Conservation (phyloP, 1,139 yeast species). For the Hyphopichia buzzinii region DNA sequence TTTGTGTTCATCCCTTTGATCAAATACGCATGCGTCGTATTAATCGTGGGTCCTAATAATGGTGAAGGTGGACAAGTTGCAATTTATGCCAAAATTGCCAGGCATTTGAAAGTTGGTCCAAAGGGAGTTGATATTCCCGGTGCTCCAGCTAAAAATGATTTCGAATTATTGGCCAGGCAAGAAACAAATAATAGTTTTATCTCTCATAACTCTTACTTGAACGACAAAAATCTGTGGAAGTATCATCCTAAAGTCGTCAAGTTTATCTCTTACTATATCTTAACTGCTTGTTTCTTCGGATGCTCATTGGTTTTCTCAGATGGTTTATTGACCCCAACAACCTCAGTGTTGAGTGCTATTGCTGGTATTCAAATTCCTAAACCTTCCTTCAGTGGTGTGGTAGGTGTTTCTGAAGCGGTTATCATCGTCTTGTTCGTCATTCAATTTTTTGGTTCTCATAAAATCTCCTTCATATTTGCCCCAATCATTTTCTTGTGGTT, state of each 20-base stretch:
- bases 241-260: conserved; percentile 23
- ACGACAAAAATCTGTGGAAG: conserved; percentile 15
- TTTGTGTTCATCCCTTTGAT: conserved; percentile 52
- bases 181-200: conserved; percentile 34
- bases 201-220: conserved; percentile 8
- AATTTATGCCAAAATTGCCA: conserved; percentile 54
- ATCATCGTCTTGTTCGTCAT: conserved; percentile 41
- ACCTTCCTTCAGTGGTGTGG: conserved; percentile 35
- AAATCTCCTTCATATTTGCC: conserved; percentile 44
- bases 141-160: conserved; percentile 28
- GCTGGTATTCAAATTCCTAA: conserved; percentile 48
- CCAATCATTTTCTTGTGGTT: conserved; percentile 56
- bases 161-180: conserved; percentile 39
- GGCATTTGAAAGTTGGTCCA: conserved; percentile 47
- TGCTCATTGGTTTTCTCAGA: conserved; percentile 57
- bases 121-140: conserved; percentile 45
- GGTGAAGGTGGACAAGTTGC: conserved; percentile 67
- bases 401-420: conserved; percentile 49
- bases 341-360: conserved; percentile 55
- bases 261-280: conserved; percentile 28
- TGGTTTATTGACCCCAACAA: conserved; percentile 61
- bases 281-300: conserved; percentile 50
- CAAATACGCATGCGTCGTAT: conserved; percentile 50
- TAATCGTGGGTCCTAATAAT: conserved; percentile 50
- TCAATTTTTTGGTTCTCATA: conserved; percentile 48